Evolutionary conservation across 225 moss, liverwort and hornwort genomes (phyloP), one percentile per base, ranked within the genome.

Genomic region (Straminergon stramineum): DNA sequence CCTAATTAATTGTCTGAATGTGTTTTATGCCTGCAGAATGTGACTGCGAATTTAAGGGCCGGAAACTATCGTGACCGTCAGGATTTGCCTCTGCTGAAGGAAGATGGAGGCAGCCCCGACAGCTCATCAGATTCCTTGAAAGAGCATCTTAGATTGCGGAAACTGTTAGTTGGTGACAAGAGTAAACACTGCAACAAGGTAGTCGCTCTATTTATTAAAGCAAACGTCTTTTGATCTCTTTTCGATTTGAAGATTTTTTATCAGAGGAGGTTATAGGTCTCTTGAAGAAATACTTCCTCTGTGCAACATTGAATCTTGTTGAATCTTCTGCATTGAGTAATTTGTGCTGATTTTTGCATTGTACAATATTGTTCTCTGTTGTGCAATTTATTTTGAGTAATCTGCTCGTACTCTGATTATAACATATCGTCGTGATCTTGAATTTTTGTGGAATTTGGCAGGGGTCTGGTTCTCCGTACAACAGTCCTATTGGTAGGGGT

Each of bases 141-240:
- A 91, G 96, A 94, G 87, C 96, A 94, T 89, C 89, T 96, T 89
- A 96, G 94, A 95, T 92, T 98, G 93, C 96, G 96, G 90, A 96
- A 96, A 90, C 90, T 96, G 90, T 94, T 95, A 83, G 92, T 98
- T 91, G 96, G 95, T 90, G 97, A 97, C 90, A 97, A 95, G 87
- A 93, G 94, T 96, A 98, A 94, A 96, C 93, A 93, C 91, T 90
- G 90, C 92, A 96, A 91, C 90, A 97, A 97, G 98, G 98, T 98
- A 98, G 92, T 78, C 89, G 91, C 90, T 92, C 91, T 92, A 13
- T 65, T 48, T 23, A 90, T 88, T 73, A 67, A 57, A 88, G 56
- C 19, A 34, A 34, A 55, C 64, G 41, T 57, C 18, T 71, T 26
- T 13, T 18, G n/a, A 45, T 65, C 28, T 78, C 21, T 55, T 62